Percentiles rank a stretch among this genome's conserved stretches.
Evolutionary conservation across 2,329 filamentous ascomycete species (phyloP).

Genomic region (Diplocarpon rosae): DNA sequence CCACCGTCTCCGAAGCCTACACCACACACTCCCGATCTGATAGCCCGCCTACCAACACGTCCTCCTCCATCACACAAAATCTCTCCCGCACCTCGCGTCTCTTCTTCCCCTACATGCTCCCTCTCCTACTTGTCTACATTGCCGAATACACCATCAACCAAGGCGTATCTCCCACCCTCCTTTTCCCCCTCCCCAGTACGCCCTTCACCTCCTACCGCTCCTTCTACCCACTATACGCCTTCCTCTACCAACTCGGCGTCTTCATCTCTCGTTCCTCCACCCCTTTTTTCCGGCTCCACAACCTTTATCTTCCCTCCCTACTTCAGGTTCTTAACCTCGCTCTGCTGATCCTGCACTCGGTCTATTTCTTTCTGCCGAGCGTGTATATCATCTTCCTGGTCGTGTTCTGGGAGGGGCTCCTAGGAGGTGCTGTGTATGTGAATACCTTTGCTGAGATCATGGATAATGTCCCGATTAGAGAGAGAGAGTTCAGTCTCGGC

Average conservation of each 20-base stretch:
- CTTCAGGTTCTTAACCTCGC: constrained; percentile 72
- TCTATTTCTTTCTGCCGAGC: constrained; percentile 71
- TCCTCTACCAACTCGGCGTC: constrained; percentile 89
- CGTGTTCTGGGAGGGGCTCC: constrained; percentile 86
- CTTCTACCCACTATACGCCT: constrained; percentile 91
- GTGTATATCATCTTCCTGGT: constrained; percentile 79
- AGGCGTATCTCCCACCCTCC: constrained; percentile 77
- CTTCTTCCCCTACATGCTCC: constrained; percentile 77
- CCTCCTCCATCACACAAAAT: constrained; percentile 1
- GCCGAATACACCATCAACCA: constrained; percentile 98
- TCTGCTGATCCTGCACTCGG: constrained; percentile 62
- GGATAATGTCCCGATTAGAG: constrained; percentile 63
- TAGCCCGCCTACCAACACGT: constrained; percentile 1
- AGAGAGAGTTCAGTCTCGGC: constrained; percentile 83
- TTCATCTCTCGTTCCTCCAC: constrained; percentile 90
- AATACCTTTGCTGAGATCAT: constrained; percentile 93
- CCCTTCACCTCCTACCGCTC: constrained; percentile 74
- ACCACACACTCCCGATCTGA: constrained; percentile 22
- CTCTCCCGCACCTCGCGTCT: constrained; percentile 57
- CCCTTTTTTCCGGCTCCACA: constrained; percentile 71
- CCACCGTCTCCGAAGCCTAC: constrained; percentile 32
- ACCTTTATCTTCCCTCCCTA: constrained; percentile 70
- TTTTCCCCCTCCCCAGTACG: constrained; percentile 67
- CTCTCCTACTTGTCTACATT: constrained; percentile 82
- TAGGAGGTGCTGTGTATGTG: constrained; percentile 89